Conservation (phyloP, 2,329 filamentous ascomycete species). For the Colletotrichum sp. region DNA sequence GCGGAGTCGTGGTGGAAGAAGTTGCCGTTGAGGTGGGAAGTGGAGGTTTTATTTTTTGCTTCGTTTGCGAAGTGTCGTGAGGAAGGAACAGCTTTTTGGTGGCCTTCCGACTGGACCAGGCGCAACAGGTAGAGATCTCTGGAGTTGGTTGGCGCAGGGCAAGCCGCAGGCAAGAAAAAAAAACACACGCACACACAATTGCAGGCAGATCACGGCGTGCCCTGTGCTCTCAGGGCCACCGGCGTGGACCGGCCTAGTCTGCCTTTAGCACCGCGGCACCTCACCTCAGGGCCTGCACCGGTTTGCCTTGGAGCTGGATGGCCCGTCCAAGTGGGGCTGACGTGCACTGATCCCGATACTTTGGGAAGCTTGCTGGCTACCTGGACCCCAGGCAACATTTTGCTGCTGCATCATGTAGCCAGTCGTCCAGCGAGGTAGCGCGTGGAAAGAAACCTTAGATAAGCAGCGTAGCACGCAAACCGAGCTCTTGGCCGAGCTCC, state of each 20-base stretch:
- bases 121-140: not conserved
- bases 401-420: not conserved
- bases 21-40: not conserved
- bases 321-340: constrained; percentile 1
- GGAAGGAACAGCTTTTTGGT: not conserved
- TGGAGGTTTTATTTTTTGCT: constrained; percentile 3
- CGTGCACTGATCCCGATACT: not conserved
- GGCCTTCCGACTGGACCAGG: not conserved
- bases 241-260: not conserved
- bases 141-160: not conserved
- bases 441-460: not conserved
- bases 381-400: not conserved
- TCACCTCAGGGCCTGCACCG: not conserved
- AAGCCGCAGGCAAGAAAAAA: not conserved
- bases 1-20: not conserved
- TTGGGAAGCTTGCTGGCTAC: not conserved
- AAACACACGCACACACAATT: constrained; percentile 9
- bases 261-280: not conserved
- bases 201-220: constrained; percentile 14
- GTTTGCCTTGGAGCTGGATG: not conserved
- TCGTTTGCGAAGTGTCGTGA: constrained; percentile 14
- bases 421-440: not conserved
- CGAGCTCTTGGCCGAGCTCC: not conserved
- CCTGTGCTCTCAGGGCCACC: constrained; percentile 20
- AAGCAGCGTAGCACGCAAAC: constrained; percentile 3